phyloP scores from a whole-genome alignment of 2,329 filamentous ascomycete species.

The Arthrobotrys conoides region DNA sequence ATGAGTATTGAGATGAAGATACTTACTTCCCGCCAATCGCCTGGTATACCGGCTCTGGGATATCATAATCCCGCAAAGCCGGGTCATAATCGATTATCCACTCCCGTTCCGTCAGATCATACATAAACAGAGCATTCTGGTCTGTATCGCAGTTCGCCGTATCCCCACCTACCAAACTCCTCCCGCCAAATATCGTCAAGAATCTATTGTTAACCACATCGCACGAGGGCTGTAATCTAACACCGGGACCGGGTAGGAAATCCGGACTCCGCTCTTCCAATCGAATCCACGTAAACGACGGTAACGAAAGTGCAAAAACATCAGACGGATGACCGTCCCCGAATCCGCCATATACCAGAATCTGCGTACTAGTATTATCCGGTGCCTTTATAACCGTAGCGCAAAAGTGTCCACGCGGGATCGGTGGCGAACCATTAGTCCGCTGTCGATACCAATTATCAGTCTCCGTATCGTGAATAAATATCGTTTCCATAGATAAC shows the following conservation, averaged over 20 bases:
- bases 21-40: constrained; percentile 49
- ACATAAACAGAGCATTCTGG: constrained; percentile 52
- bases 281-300: constrained; percentile 42
- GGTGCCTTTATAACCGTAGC: constrained; percentile 26
- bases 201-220: constrained; percentile 35
- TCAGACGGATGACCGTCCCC: constrained; percentile 15
- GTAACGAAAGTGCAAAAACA: constrained; percentile 34
- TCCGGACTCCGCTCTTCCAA: constrained; percentile 26
- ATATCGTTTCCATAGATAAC: constrained; percentile 45
- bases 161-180: constrained; percentile 43
- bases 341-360: constrained; percentile 34
- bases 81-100: constrained; percentile 39
- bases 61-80: constrained; percentile 5
- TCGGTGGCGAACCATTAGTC: constrained; percentile 24
- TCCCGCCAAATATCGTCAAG: constrained; percentile 36
- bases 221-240: constrained; percentile 35
- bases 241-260: constrained; percentile 30
- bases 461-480: constrained; percentile 33
- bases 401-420: constrained; percentile 33
- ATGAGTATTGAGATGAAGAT: neutral
- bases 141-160: constrained; percentile 33
- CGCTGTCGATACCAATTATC: constrained; percentile 38
- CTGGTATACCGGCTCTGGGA: constrained; percentile 25
- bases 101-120: constrained; percentile 36
- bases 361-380: constrained; percentile 36